phyloP scores from a whole-genome alignment of 2,329 filamentous ascomycete species.

The Fusarium miscanthi region DNA sequence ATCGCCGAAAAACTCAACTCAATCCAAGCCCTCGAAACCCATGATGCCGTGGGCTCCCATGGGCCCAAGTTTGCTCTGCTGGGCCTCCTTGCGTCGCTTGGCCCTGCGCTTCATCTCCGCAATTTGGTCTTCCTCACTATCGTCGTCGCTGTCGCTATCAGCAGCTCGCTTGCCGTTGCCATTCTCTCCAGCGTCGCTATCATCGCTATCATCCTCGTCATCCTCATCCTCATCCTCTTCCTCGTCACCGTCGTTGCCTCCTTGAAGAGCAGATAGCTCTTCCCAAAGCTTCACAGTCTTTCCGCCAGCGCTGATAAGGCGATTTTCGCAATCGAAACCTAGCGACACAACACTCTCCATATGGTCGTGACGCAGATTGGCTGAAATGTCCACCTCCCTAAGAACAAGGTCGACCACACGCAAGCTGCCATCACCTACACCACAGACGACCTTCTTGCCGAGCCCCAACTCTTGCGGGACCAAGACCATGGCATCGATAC shows the following conservation, averaged over 20 bases:
- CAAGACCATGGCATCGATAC: constrained; percentile 79
- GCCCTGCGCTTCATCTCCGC: constrained; percentile 58
- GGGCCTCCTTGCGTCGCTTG: constrained; percentile 57
- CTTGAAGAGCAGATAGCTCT: constrained; percentile 71
- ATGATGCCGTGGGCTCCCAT: constrained; percentile 64
- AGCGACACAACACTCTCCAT: constrained; percentile 85
- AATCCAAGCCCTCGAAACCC: constrained; percentile 62
- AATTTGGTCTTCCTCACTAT: constrained; percentile 50
- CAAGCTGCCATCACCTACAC: constrained; percentile 82
- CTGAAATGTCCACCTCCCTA: constrained; percentile 77
- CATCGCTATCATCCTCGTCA: constrained; percentile 62
- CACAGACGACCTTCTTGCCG: constrained; percentile 81
- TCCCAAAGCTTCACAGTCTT: constrained; percentile 92
- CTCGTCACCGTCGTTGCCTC: constrained; percentile 50
- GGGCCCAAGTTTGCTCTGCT: constrained; percentile 58
- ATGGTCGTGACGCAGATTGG: constrained; percentile 79
- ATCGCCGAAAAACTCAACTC: not conserved
- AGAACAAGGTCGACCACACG: constrained; percentile 78
- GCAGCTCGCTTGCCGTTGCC: constrained; percentile 59
- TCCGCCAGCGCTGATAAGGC: constrained; percentile 91
- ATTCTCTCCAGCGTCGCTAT: constrained; percentile 57
- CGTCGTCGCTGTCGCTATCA: constrained; percentile 60
- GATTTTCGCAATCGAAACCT: constrained; percentile 84
- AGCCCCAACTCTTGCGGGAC: constrained; percentile 77
- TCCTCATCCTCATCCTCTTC: constrained; percentile 54